Evolutionary conservation across 2,329 filamentous ascomycete species (phyloP).

Genomic region (Fusarium anguioides): DNA sequence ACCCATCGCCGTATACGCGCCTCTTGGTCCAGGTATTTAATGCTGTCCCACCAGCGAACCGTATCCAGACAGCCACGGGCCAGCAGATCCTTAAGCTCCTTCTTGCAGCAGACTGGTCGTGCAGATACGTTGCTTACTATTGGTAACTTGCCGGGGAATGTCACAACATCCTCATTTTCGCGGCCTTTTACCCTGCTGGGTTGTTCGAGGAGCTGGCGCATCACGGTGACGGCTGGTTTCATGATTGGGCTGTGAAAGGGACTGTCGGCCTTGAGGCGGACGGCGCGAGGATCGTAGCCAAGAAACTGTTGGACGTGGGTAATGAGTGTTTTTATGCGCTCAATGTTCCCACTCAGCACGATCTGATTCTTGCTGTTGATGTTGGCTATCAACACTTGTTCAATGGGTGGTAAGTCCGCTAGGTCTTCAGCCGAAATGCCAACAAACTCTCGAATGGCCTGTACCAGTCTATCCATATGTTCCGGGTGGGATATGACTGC

Average conservation of each 20-base stretch:
- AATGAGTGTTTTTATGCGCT: conserved; percentile 82
- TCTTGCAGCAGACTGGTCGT: conserved; percentile 77
- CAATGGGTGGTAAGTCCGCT: conserved; percentile 77
- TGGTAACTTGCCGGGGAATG: conserved; percentile 78
- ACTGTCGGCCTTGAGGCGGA: conserved; percentile 85
- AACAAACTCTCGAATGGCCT: conserved; percentile 82
- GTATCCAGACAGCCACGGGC: conserved; percentile 90
- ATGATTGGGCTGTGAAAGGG: conserved; percentile 95
- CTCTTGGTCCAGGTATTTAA: conserved; percentile 87
- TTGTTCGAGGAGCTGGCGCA: conserved; percentile 74
- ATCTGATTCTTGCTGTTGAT: conserved; percentile 98
- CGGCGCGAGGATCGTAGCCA: conserved; percentile 89
- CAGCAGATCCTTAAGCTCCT: conserved; percentile 81
- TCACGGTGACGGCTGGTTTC: conserved; percentile 81
- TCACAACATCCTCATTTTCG: conserved; percentile 72
- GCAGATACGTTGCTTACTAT: conserved; percentile 91
- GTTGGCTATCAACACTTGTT: conserved; percentile 92
- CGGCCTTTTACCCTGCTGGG: conserved; percentile 65
- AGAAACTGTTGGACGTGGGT: conserved; percentile 89
- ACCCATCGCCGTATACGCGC: conserved; percentile 86
- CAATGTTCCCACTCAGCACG: conserved; percentile 88
- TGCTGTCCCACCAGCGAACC: conserved; percentile 93
- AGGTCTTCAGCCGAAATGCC: conserved; percentile 75
- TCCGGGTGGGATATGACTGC: conserved; percentile 88
- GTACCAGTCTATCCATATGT: conserved; percentile 75